Evolutionary conservation across 2,329 filamentous ascomycete genomes (phyloP).

Genomic region (Trichophyton mentagrophytes): DNA sequence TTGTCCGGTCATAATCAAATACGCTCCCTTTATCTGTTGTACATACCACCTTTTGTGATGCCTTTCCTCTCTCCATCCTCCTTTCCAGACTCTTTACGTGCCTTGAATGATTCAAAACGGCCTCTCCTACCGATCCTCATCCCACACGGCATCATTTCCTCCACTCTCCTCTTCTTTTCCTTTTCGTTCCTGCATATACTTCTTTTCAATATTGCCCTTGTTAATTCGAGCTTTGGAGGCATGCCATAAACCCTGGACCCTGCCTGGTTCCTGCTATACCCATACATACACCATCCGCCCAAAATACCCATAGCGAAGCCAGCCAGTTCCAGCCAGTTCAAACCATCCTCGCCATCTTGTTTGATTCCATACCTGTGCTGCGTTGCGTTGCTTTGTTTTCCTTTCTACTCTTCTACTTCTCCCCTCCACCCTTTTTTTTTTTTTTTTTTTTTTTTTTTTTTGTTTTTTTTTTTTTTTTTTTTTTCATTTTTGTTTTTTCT

Average conservation of each 20-base stretch:
- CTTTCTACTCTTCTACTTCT: not conserved
- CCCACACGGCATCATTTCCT: not conserved
- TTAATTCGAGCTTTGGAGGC: not conserved
- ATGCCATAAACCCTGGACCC: not conserved
- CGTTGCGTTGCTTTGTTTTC: not conserved
- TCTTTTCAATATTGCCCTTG: constrained; percentile 2
- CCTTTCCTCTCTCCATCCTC: not conserved
- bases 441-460: not conserved
- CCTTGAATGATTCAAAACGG: constrained; percentile 2
- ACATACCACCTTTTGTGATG: not conserved
- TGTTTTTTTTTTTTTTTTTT: too few species aligned
- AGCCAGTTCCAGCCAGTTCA: not conserved
- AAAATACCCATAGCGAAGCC: not conserved
- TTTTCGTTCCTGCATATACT: constrained; percentile 3
- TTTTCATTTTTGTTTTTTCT: too few species aligned
- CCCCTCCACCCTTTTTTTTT: not conserved
- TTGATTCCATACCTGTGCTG: not conserved
- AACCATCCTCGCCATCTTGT: not conserved
- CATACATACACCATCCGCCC: not conserved
- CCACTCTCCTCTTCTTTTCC: not conserved
- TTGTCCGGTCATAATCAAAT: not conserved
- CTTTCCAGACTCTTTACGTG: not conserved
- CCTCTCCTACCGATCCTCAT: not conserved
- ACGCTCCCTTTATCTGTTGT: not conserved
- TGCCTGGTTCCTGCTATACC: not conserved